phyloP scores from a whole-genome alignment of 306 rosid species.

The Citrullus mucosospermus region DNA sequence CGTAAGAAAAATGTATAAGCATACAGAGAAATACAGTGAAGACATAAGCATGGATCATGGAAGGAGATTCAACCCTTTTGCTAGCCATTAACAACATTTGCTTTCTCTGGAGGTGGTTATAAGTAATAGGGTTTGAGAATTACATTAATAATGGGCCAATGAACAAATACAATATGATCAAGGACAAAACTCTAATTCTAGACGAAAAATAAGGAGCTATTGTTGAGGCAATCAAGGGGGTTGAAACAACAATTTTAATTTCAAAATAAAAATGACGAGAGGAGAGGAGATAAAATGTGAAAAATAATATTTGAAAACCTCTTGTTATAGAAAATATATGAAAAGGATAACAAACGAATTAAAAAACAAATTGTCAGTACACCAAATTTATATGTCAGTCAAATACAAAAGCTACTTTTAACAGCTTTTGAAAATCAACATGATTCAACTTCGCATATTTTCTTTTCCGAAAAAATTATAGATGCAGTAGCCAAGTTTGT shows the following conservation, averaged over 20 bases:
- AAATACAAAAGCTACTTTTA: no score
- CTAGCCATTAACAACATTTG: background rate
- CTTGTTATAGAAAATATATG: no score
- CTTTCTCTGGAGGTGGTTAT: background rate
- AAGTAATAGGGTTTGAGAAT: background rate
- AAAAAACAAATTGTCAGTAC: no score
- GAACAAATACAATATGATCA: background rate
- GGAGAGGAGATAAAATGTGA: no score
- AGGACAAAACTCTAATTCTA: background rate
- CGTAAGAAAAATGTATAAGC: background rate
- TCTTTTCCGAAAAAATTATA: background rate
- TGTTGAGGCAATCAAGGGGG: background rate
- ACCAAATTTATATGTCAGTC: no score
- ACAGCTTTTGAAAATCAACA: no score
- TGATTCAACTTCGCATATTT: background rate
- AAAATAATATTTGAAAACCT: no score
- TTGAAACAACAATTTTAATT: no score
- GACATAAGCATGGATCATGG: background rate
- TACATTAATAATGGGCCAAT: background rate
- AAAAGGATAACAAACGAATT: no score
- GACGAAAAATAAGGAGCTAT: background rate
- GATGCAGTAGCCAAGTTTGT: background rate
- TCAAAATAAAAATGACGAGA: no score
- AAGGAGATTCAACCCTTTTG: background rate
- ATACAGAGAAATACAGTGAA: background rate